phyloP scores from a whole-genome alignment of 2,329 filamentous ascomycete genomes.

The Graphilbum sp. region DNA sequence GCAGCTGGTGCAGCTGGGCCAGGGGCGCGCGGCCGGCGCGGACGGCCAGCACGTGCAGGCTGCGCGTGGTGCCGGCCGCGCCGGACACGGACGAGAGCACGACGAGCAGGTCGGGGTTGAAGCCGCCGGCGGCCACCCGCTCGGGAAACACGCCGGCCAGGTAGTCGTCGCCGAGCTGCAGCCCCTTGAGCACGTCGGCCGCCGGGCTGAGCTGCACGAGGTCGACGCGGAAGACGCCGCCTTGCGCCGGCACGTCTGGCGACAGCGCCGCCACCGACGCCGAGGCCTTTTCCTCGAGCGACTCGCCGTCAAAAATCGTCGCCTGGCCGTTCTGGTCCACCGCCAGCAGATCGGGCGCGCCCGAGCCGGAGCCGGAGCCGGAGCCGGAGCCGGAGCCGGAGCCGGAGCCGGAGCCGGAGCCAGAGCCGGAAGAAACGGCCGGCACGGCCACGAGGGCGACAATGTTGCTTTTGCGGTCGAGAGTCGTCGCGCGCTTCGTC shows the following conservation, averaged over 20 bases:
- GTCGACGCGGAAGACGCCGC: conserved; percentile 27
- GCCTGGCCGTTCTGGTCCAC: conserved; percentile 46
- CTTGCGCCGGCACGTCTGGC: conserved; percentile 21
- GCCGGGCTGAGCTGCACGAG: conserved; percentile 28
- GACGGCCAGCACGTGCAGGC: conserved; percentile 19
- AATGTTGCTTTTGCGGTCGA: conserved; percentile 17
- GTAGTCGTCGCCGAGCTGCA: conserved; percentile 38
- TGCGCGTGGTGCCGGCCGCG: conserved; percentile 13
- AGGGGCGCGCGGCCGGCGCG: conserved; percentile 8
- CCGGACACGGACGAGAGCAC: conserved; percentile 26
- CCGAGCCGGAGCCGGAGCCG: too few relatives aligned
- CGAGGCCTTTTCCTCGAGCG: conserved; percentile 29
- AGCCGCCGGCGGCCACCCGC: conserved; percentile 24
- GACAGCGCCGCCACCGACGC: conserved; percentile 24
- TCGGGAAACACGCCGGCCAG: conserved; percentile 33
- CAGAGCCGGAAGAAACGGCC: background rate
- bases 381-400: too few relatives aligned
- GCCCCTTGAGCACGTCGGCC: conserved; percentile 32
- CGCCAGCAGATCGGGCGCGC: conserved; percentile 28
- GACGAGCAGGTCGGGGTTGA: conserved; percentile 36
- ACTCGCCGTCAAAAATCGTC: conserved; percentile 42
- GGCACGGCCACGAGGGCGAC: background rate
- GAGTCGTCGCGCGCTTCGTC: conserved; percentile 22
- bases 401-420: too few relatives aligned
- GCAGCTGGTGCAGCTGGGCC: conserved; percentile 10